Conservation (phyloP, 805 yeast species). For the Sugiyamaella qingdaonensis region DNA sequence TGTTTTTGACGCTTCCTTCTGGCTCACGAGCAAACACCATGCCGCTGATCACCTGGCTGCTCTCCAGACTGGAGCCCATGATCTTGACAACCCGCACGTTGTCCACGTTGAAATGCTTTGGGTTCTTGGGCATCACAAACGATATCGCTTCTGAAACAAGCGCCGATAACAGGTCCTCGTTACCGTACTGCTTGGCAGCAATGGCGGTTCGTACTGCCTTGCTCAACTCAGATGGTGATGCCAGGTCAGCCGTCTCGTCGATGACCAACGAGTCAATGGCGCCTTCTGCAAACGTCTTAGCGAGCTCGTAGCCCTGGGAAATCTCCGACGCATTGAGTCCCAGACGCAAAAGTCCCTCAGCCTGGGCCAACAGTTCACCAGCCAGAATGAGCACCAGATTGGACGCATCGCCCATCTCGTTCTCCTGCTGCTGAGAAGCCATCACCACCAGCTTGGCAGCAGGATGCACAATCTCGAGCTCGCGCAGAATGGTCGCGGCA, state of each 20-base stretch:
- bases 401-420: slow-evolving; percentile 96
- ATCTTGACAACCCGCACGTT: slow-evolving; percentile 92
- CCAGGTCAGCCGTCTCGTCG: slow-evolving; percentile 56
- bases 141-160: slow-evolving; percentile 84
- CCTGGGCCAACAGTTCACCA: slow-evolving; percentile 82
- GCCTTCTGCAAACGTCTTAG: slow-evolving; percentile 67
- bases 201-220: slow-evolving; percentile 83
- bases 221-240: slow-evolving; percentile 50
- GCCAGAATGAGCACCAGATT: slow-evolving; percentile 88
- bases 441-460: slow-evolving; percentile 92
- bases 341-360: slow-evolving; percentile 76
- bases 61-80: slow-evolving; percentile 79
- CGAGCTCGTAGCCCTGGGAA: slow-evolving; percentile 86
- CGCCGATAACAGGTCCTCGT: slow-evolving; percentile 69
- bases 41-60: slow-evolving; percentile 83
- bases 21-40: slow-evolving; percentile 98
- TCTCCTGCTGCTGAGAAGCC: slow-evolving; percentile 96
- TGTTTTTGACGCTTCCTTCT: slow-evolving; percentile 79
- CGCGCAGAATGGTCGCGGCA: slow-evolving; percentile 96
- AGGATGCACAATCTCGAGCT: slow-evolving; percentile 92
- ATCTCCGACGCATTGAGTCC: slow-evolving; percentile 92
- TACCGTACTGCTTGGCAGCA: slow-evolving; percentile 89
- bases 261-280: slow-evolving; percentile 55
- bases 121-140: slow-evolving; percentile 66
- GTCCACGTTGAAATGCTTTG: slow-evolving; percentile 77